Conservation (phyloP, 176 grass and related monocot species). For the Carex scoparia region DNA sequence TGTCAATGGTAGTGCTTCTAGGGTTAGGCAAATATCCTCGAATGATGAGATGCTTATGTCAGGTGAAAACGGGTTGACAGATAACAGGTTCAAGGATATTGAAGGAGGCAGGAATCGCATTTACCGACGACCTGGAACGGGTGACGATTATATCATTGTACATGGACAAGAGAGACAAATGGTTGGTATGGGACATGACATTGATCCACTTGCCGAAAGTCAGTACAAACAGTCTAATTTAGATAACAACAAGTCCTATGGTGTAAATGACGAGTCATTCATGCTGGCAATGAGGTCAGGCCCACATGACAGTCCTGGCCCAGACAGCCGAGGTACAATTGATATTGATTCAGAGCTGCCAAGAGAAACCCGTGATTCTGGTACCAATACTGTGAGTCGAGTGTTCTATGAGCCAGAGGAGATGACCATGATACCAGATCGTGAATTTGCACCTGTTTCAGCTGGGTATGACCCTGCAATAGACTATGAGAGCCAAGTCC, state of each 20-base stretch:
- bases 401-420: slow-evolving; percentile 84
- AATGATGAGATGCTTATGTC: slow-evolving; percentile 77
- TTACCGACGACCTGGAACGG: slow-evolving; percentile 44
- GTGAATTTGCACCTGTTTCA: slow-evolving; percentile 47
- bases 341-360: slow-evolving; percentile 83
- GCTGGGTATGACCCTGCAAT: slow-evolving; percentile 79
- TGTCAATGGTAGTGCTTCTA: slow-evolving; percentile 47
- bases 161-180: slow-evolving; percentile 56
- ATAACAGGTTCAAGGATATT: slow-evolving; percentile 73
- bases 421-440: slow-evolving; percentile 59
- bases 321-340: slow-evolving; percentile 50
- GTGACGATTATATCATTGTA: slow-evolving; percentile 59
- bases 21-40: slow-evolving; percentile 39
- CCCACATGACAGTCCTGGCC: slow-evolving; percentile 40
- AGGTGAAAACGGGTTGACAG: slow-evolving; percentile 36
- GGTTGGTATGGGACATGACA: slow-evolving; percentile 31
- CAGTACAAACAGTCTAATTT: slow-evolving; percentile 37
- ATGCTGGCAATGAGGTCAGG: slow-evolving; percentile 70
- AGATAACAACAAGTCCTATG: slow-evolving; percentile 31
- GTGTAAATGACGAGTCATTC: slow-evolving; percentile 67
- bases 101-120: slow-evolving; percentile 48
- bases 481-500: slow-evolving; percentile 64
- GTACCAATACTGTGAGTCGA: slow-evolving; percentile 37
- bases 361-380: slow-evolving; percentile 23
- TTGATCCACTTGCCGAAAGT: slow-evolving; percentile 75